Evolutionary conservation across 768 basidiomycete genomes (phyloP).

Genomic region (Hydnomerulius pinastri): DNA sequence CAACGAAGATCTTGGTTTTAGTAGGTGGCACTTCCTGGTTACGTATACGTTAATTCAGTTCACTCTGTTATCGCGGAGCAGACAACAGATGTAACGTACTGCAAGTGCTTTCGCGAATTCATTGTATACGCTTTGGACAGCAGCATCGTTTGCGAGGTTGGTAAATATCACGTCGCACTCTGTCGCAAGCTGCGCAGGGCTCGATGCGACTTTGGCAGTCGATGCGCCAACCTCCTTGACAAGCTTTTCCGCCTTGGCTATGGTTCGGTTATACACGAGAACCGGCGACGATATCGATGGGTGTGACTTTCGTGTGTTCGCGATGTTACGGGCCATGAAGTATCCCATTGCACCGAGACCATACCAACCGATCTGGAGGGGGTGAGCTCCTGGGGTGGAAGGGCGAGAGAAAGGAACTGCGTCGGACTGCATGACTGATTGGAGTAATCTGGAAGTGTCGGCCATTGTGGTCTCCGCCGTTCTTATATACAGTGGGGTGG

Average conservation of each 20-base stretch:
- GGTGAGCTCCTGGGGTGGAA: conserved; percentile 44
- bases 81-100: conserved; percentile 36
- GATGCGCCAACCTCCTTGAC: conserved; percentile 54
- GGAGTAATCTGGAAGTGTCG: conserved; percentile 3
- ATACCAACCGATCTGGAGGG: conserved; percentile 44
- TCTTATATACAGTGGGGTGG: not conserved
- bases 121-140: conserved; percentile 62
- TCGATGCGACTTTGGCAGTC: conserved; percentile 55
- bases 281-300: conserved; percentile 48
- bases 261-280: conserved; percentile 76
- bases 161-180: conserved; percentile 79
- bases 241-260: conserved; percentile 59
- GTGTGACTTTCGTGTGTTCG: conserved; percentile 46
- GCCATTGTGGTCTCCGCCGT: conserved; percentile 5
- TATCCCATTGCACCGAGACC: conserved; percentile 71
- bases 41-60: conserved; percentile 7
- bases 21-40: conserved; percentile 43
- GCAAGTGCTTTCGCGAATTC: conserved; percentile 59
- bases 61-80: not conserved
- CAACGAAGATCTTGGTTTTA: conserved; percentile 75
- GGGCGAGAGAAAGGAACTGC: conserved; percentile 61
- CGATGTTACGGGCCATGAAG: conserved; percentile 80
- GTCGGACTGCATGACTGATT: conserved; percentile 11
- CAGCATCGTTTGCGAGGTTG: conserved; percentile 70
- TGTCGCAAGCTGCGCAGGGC: conserved; percentile 57